Percentiles rank a stretch among this genome's conserved stretches.
phyloP scores from a whole-genome alignment of 2,329 filamentous ascomycete species.

The Lachnellula arida region DNA sequence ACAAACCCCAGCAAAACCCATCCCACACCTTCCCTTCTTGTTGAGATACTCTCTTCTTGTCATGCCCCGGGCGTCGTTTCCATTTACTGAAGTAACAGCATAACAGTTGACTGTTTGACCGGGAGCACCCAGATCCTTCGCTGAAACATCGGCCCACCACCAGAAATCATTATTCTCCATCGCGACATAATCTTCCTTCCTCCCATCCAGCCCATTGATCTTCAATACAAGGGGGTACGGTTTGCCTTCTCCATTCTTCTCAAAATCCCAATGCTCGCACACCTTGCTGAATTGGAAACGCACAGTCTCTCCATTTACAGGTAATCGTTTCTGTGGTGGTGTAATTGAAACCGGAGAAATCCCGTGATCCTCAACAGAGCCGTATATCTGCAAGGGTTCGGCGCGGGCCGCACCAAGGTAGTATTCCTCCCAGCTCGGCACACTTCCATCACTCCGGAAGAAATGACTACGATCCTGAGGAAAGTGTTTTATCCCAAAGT shows the following conservation, averaged over 20 bases:
- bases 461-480: conserved; percentile 65
- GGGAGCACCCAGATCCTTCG: conserved; percentile 59
- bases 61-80: conserved; percentile 31
- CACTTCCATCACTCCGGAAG: conserved; percentile 67
- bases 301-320: conserved; percentile 55
- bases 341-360: conserved; percentile 54
- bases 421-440: conserved; percentile 77
- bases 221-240: conserved; percentile 66
- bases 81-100: conserved; percentile 48
- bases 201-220: conserved; percentile 61
- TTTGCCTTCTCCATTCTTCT: conserved; percentile 59
- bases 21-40: conserved; percentile 28
- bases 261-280: conserved; percentile 80
- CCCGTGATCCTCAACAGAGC: conserved; percentile 44
- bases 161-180: conserved; percentile 74
- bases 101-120: conserved; percentile 65
- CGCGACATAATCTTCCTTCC: conserved; percentile 62
- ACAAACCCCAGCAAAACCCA: conserved; percentile 28
- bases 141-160: conserved; percentile 75
- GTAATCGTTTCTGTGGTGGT: conserved; percentile 56
- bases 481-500: conserved; percentile 78
- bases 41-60: conserved; percentile 24
- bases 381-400: conserved; percentile 42
- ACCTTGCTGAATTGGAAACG: conserved; percentile 76
- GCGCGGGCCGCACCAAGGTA: conserved; percentile 55